Evolutionary conservation across 169 alveolate genomes (phyloP).

Genomic region (Plasmodium sp.): DNA sequence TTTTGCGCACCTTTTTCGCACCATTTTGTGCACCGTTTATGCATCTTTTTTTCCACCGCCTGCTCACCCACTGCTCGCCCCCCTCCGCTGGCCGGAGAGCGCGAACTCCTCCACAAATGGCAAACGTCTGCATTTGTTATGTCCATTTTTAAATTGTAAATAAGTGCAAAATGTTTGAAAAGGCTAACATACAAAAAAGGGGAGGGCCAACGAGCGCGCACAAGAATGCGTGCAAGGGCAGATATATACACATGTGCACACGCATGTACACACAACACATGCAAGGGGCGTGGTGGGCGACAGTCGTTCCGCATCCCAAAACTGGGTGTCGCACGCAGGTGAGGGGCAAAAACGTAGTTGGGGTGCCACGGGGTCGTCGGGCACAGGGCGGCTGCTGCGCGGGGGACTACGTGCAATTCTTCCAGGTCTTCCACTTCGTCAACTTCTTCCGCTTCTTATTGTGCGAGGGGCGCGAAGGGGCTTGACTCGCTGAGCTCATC

Average conservation of each 20-base stretch:
- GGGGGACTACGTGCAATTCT: neutral
- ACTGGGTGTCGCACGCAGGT: neutral
- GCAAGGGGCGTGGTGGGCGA: neutral
- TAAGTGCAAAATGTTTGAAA: constrained; percentile 15
- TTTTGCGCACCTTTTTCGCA: too few species aligned
- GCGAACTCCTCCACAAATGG: neutral
- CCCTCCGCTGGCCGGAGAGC: neutral
- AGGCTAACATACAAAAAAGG: constrained; percentile 51
- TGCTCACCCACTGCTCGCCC: too few species aligned
- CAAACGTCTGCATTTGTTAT: constrained; percentile 14
- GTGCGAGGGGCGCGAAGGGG: neutral
- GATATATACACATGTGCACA: neutral
- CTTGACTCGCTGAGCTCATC: too few species aligned
- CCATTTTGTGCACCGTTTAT: too few species aligned
- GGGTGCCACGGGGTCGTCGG: neutral
- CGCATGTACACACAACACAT: neutral
- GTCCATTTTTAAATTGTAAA: constrained; percentile 19
- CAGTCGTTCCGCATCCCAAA: neutral
- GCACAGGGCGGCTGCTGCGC: neutral
- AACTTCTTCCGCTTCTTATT: neutral
- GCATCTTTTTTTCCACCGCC: too few species aligned
- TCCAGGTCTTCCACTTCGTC: neutral
- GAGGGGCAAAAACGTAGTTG: neutral
- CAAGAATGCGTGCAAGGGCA: neutral
- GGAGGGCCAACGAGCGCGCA: neutral